phyloP scores from a whole-genome alignment of 2,329 filamentous ascomycete genomes.

The Zymoseptoria tritici region DNA sequence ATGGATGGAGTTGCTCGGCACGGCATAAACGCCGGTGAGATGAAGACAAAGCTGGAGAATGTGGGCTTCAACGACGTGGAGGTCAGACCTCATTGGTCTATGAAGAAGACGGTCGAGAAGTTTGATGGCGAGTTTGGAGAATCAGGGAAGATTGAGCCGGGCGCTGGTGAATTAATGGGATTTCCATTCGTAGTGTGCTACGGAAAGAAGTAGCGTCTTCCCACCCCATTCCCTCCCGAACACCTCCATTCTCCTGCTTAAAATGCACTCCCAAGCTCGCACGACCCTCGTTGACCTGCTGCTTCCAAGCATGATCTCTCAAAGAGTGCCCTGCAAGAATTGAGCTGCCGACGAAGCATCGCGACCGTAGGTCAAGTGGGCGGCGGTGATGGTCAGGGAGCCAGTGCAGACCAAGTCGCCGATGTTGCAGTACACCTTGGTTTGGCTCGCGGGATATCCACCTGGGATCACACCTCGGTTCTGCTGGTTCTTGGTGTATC shows the following conservation, averaged over 20 bases:
- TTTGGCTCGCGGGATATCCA: slow-evolving; percentile 26
- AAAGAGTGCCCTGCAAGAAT: background rate
- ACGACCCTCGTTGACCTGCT: background rate
- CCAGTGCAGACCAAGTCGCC: slow-evolving; percentile 32
- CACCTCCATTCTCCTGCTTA: too few relatives aligned
- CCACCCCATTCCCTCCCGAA: background rate
- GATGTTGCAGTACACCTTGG: slow-evolving; percentile 31
- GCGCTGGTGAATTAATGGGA: slow-evolving; percentile 16
- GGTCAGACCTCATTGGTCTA: slow-evolving; percentile 19
- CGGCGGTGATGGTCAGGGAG: slow-evolving; percentile 26
- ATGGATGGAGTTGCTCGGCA: slow-evolving; percentile 22
- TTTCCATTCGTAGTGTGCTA: slow-evolving; percentile 23
- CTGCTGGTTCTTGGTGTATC: slow-evolving; percentile 35
- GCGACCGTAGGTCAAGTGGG: slow-evolving; percentile 21
- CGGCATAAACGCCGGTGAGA: slow-evolving; percentile 18
- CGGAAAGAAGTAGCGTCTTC: slow-evolving; percentile 7
- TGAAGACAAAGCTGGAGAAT: slow-evolving; percentile 13
- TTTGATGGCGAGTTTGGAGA: slow-evolving; percentile 24
- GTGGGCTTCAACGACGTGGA: slow-evolving; percentile 18
- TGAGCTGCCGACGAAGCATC: background rate
- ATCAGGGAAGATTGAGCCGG: slow-evolving; percentile 5
- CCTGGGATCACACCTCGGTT: slow-evolving; percentile 30
- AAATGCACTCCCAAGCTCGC: background rate
- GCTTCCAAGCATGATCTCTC: background rate
- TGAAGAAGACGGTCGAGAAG: slow-evolving; percentile 22